Base-by-base conservation (phyloP, 2,329 filamentous ascomycete genomes). In the Arthroderma uncinatum region DNA sequence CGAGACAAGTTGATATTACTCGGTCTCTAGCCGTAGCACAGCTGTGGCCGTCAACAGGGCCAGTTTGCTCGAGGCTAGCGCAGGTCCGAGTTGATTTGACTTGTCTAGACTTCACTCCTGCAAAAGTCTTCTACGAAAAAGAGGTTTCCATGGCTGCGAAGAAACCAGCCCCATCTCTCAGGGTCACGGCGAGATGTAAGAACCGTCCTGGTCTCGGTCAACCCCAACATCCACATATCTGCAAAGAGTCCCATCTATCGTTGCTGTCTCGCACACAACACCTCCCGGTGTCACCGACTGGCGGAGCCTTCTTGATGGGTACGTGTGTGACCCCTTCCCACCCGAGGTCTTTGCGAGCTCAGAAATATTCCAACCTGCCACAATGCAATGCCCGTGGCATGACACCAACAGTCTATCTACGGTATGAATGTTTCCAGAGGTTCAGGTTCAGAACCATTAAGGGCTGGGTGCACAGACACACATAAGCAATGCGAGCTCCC, bases 361-460 rank as follows among this genome's bases (percentile, higher is more conserved):
- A 8, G 4, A 50, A 9, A 28, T n/a, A 50, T 14, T 14, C 47
- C 23, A 21, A 4, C 47, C 47, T 50, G 23, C 7, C n/a, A 6
- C 39, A 42, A 42, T 8, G 47, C 4, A 30, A 50, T 28, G 47
- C 47, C 36, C 33, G 33, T 16, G 14, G 53, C 39, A 55, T 44
- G 37, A n/a, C 58, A 57, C 59, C 59, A 60, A 60, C 61, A 63
- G 64, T 67, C 67, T 70, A 70, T 71, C 69, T 71, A 71, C 68
- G 65, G 63, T 64, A 60, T 66, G 64, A 61, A 61, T 50, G 25
- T 50, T 19, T 50, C 47, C 23, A 33, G 34, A 37, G 12, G 28
- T 25, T 50, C 47, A 37, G 12, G 28, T 25, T 50, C 47, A 30
- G 28, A 25, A 25, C 28, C 25, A 23, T 47, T 9, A n/a, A 16